Conservation (phyloP, 2,329 filamentous ascomycete species). For the Pseudocercospora crystallina region DNA sequence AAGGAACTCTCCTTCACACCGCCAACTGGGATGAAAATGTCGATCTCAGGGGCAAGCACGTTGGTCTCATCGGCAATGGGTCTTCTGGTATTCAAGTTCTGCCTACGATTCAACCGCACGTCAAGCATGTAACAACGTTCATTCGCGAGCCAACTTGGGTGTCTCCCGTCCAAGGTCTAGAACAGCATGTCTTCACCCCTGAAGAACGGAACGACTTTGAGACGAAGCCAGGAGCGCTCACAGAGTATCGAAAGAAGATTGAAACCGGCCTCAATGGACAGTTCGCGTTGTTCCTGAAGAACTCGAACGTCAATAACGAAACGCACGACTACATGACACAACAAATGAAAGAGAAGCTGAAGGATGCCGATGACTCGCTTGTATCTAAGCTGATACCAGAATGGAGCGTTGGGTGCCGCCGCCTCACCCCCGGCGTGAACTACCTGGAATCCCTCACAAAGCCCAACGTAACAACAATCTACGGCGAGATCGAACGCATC, state of each 20-base stretch:
- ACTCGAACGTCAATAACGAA: conserved; percentile 43
- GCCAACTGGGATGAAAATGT: conserved; percentile 36
- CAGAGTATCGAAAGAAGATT: conserved; percentile 48
- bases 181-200: conserved; percentile 42
- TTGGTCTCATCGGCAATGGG: conserved; percentile 43
- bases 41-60: conserved; percentile 34
- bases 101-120: conserved; percentile 41
- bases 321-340: conserved; percentile 40
- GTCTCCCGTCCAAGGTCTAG: conserved; percentile 11
- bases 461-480: conserved; percentile 14
- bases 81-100: conserved; percentile 40
- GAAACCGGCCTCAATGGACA: conserved; percentile 52
- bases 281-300: conserved; percentile 54
- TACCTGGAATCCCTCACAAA: conserved; percentile 16
- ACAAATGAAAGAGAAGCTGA: conserved; percentile 44
- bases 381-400: conserved; percentile 13
- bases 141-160: conserved; percentile 12
- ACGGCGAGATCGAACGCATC: conserved; percentile 11
- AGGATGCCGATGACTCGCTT: conserved; percentile 23
- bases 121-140: conserved; percentile 48
- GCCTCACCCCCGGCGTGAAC: conserved; percentile 14
- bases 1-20: conserved; percentile 39
- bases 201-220: conserved; percentile 46
- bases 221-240: conserved; percentile 43
- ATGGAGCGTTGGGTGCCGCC: conserved; percentile 16